These are phyloP conservation scores for Plasmodiophora brassicae DNA, from an alignment of 208 protist genomes.

Conservation along the genomic window DNA sequence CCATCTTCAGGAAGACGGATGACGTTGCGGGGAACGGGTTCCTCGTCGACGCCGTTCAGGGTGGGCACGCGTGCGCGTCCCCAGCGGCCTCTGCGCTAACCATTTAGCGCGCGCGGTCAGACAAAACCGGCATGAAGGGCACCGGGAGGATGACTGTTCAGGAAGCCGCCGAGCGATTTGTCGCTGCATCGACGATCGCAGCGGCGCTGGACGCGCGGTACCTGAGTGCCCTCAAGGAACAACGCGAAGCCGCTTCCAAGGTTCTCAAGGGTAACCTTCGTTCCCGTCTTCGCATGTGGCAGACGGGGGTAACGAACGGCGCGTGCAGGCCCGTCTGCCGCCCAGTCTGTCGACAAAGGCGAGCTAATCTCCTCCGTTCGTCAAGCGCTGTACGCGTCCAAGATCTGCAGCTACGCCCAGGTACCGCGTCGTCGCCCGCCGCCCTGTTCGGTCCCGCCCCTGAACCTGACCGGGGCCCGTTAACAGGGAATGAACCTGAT, in stretches of 20 bases:
- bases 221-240: constrained; percentile 75
- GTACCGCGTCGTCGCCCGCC: constrained; percentile 54
- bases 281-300: too few species aligned
- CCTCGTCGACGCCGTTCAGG: constrained; percentile 84
- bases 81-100: too few species aligned
- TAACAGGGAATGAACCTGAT: constrained; percentile 56
- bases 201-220: constrained; percentile 50
- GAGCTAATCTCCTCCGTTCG: constrained; percentile 34
- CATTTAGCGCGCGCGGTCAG: constrained; percentile 44
- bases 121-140: constrained; percentile 91
- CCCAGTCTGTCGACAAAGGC: background rate
- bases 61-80: background rate
- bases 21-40: constrained; percentile 60
- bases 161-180: constrained; percentile 59
- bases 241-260: constrained; percentile 68
- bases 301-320: too few species aligned
- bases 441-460: background rate
- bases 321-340: too few species aligned
- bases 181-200: constrained; percentile 47
- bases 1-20: constrained; percentile 84
- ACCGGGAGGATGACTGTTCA: constrained; percentile 91
- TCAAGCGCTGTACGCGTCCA: constrained; percentile 69
- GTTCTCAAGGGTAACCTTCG: constrained; percentile 27
- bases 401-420: constrained; percentile 77
- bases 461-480: background rate